Percentiles rank a stretch among this genome's conserved stretches.
Evolutionary conservation across 108 stramenopile species (phyloP).

Genomic region (Halocafeteria seosinensis): DNA sequence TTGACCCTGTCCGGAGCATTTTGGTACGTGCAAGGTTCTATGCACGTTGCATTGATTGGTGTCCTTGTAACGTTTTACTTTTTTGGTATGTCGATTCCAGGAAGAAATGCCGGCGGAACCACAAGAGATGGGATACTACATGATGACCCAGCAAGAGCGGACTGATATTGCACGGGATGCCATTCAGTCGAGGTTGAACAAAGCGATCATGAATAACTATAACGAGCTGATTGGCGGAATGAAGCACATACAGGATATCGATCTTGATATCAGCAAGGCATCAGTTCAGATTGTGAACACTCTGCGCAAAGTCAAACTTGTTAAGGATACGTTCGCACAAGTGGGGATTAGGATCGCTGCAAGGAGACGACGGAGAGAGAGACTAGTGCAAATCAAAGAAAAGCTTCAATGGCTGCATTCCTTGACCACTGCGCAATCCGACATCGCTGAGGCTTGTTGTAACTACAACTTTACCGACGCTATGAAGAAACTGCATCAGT

Average conservation of each 20-base stretch:
- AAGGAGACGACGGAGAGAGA: no score
- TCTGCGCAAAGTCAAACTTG: neutral
- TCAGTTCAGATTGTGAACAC: neutral
- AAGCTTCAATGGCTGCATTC: no score
- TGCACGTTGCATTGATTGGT: no score
- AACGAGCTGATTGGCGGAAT: neutral
- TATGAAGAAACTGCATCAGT: no score
- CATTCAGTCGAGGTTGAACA: neutral
- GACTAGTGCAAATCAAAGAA: no score
- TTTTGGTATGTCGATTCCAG: no score
- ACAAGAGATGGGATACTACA: neutral
- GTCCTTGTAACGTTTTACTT: no score
- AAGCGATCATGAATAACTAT: neutral
- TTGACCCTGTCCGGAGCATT: no score
- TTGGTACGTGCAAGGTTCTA: no score
- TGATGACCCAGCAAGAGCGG: neutral
- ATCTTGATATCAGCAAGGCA: neutral
- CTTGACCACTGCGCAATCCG: no score
- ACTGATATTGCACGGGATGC: neutral
- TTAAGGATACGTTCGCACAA: neutral
- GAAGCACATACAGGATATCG: neutral
- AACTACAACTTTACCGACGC: no score
- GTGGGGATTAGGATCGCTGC: neutral
- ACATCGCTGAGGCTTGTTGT: no score
- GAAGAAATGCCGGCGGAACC: neutral